phyloP scores from a whole-genome alignment of 257 asterid species.

The Fraxinus cuspidata region DNA sequence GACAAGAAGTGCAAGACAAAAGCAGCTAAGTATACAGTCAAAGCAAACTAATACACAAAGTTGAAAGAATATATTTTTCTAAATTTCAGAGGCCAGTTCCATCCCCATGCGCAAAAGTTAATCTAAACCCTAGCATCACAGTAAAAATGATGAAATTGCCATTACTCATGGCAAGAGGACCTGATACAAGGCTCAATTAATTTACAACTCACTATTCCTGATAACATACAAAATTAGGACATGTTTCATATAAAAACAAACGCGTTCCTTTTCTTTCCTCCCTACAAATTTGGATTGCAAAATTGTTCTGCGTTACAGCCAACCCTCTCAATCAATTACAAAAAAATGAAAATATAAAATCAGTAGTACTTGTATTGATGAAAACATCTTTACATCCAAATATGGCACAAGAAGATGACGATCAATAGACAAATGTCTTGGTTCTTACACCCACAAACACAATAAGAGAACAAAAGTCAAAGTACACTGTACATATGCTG shows the following conservation, averaged over 20 bases:
- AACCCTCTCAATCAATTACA: neutral
- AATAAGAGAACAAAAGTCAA: neutral
- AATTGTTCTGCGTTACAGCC: neutral
- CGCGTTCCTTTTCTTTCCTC: neutral
- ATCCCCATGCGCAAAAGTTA: neutral
- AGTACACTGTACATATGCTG: neutral
- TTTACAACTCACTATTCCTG: constrained; percentile 5
- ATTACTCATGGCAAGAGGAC: neutral
- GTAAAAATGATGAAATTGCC: neutral
- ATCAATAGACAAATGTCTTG: neutral
- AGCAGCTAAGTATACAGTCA: neutral
- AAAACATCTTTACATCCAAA: neutral
- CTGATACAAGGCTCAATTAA: neutral
- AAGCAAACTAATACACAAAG: neutral
- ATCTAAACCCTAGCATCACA: constrained; percentile 16
- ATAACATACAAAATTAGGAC: constrained; percentile 6
- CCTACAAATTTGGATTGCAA: neutral
- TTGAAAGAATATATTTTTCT: constrained; percentile 1
- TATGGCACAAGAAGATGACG: neutral
- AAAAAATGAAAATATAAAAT: neutral
- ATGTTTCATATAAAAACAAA: neutral
- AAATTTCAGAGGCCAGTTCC: neutral
- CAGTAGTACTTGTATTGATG: neutral
- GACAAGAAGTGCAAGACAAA: neutral
- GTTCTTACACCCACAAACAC: neutral